phyloP scores from a whole-genome alignment of 2,329 filamentous ascomycete species.

The Cladobotryum mycophilum region DNA sequence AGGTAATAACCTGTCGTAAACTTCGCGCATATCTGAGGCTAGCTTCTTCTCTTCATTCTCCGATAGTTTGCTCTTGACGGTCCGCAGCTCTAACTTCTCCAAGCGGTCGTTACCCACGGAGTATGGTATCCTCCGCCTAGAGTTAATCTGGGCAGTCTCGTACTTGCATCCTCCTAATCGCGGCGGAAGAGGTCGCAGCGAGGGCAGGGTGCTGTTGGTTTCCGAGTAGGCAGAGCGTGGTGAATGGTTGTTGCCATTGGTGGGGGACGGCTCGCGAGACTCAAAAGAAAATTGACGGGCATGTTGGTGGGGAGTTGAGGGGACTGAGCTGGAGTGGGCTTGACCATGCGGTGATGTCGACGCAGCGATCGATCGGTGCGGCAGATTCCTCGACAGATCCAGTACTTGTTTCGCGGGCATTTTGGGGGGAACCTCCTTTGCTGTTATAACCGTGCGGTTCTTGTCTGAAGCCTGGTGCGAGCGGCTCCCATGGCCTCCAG shows the following conservation, averaged over 20 bases:
- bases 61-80: constrained; percentile 63
- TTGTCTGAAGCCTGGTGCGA: constrained; percentile 49
- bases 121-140: constrained; percentile 85
- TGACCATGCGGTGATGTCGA: constrained; percentile 25
- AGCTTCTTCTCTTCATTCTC: constrained; percentile 69
- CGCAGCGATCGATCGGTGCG: constrained; percentile 23
- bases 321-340: constrained; percentile 76
- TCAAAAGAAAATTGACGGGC: constrained; percentile 74
- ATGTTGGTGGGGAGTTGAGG: constrained; percentile 87
- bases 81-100: constrained; percentile 63
- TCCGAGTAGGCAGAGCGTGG: constrained; percentile 88
- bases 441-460: constrained; percentile 56
- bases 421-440: constrained; percentile 47
- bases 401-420: constrained; percentile 42
- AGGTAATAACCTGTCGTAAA: constrained; percentile 81
- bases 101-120: constrained; percentile 76
- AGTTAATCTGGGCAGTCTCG: constrained; percentile 78
- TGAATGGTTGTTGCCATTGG: constrained; percentile 69
- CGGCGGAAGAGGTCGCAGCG: constrained; percentile 58
- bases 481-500: constrained; percentile 61
- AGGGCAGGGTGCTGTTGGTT: constrained; percentile 67
- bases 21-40: constrained; percentile 73
- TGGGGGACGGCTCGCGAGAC: constrained; percentile 75
- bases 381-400: constrained; percentile 26
- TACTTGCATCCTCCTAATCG: constrained; percentile 67